Evolutionary conservation across 371 early-diverging fungal species (phyloP), one percentile per base, ranked within the genome.

Genomic region (Syncephalastrum sp.): DNA sequence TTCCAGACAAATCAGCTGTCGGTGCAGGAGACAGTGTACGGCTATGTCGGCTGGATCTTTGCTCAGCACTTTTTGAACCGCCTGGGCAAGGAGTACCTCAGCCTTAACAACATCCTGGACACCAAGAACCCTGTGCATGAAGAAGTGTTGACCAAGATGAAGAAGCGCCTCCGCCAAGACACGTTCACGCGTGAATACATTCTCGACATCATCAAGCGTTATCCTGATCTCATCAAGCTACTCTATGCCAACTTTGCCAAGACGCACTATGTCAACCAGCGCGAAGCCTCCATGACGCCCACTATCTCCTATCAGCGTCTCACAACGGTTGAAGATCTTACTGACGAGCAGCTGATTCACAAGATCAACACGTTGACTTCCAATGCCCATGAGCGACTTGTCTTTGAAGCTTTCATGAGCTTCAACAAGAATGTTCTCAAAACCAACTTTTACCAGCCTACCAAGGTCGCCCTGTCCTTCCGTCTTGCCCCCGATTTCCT

Each of bases 361-460:
- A 92, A 89, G 82, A 96, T 98, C 71, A 81, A 83, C 56, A 84
- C 84, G 59, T 82, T 90, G 23, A 93, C 95, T 23, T 83, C 90
- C 65, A 98, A 97, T 79, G 79, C 82, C 46, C 95, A 97, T 75
- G 98, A 98, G 73, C 86, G 85, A 50, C 91, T 95, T 83, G 95
- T 98, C 55, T 90, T 98, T 75, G 94, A 96, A 74, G 85, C 95
- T 3, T 93, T 96, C 81, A 70, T 97, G 54, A 88, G 87, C 48
- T 98, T 98, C 82, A 98, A 98, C 86, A 83, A 88, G 72, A 93
- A 95, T 68, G 94, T 98, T 12, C 85, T 97, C 64, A 98, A 98
- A 87, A 98, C 98, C 72, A 98, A 98, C 89, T 97, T 98, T 68
- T 98, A 97, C 80, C 96, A 96, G 74, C 93, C 97, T 44, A 97